Evolutionary conservation across 208 protist genomes (phyloP).

Genomic region (Endotrypanum monterogeii): DNA sequence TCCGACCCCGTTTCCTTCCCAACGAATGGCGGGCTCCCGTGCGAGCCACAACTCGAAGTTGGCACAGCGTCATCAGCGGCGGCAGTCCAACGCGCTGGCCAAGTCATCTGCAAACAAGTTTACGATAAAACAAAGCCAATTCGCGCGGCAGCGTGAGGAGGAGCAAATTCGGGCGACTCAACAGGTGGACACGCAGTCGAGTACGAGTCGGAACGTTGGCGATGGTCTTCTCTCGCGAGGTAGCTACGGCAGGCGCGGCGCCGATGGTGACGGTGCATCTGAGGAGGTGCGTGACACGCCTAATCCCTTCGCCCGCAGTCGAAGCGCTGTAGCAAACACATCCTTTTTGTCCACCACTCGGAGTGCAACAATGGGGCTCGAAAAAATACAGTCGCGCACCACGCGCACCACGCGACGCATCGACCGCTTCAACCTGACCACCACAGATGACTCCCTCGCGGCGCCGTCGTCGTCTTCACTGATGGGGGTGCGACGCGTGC

Average conservation of each 20-base stretch:
- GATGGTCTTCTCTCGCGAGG: constrained; percentile 17
- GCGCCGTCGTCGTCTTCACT: constrained; percentile 8
- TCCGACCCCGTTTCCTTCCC: not conserved
- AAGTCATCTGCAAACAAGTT: constrained; percentile 58
- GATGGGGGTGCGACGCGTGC: constrained; percentile 32
- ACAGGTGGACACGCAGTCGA: constrained; percentile 10
- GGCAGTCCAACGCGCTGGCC: constrained; percentile 38
- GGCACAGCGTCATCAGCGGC: constrained; percentile 48
- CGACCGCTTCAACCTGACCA: constrained; percentile 36
- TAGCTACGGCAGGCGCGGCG: constrained; percentile 3
- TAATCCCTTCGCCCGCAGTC: constrained; percentile 34
- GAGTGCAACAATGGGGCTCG: constrained; percentile 32
- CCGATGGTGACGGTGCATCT: constrained; percentile 15
- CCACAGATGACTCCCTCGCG: not conserved
- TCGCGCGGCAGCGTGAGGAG: constrained; percentile 78
- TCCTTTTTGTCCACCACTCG: constrained; percentile 32
- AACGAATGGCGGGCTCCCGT: constrained; percentile 40
- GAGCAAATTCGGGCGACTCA: constrained; percentile 41
- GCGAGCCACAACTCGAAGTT: constrained; percentile 53
- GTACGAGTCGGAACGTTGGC: constrained; percentile 13
- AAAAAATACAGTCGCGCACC: constrained; percentile 7
- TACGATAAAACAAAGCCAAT: constrained; percentile 76
- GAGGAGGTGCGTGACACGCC: constrained; percentile 53
- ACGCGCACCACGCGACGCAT: constrained; percentile 42
- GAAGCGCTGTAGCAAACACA: constrained; percentile 9